A percentile compares a stretch with the other conserved stretches of the same genome.
Conservation (phyloP, 2,329 filamentous ascomycete species). For the Colletotrichum costaricense region DNA sequence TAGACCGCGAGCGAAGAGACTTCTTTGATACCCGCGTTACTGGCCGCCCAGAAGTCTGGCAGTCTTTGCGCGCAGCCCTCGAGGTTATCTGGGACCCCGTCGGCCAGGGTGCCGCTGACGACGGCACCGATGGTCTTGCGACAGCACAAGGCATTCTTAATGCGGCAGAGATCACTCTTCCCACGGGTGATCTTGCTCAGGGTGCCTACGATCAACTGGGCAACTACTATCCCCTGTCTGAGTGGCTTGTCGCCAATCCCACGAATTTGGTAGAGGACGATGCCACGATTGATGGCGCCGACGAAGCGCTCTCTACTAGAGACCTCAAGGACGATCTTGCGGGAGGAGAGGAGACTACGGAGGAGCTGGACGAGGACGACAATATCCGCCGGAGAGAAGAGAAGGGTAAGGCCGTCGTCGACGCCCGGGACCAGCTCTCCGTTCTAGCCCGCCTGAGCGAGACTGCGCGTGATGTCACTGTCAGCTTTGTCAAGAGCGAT, state of each 20-base stretch:
- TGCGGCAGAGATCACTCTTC: constrained; percentile 80
- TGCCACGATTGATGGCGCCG: constrained; percentile 54
- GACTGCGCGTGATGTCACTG: constrained; percentile 70
- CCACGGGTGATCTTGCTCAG: constrained; percentile 77
- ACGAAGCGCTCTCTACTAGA: constrained; percentile 23
- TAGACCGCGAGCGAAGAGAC: constrained; percentile 79
- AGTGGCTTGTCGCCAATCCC: constrained; percentile 77
- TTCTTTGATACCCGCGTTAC: constrained; percentile 94
- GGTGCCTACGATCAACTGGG: constrained; percentile 79
- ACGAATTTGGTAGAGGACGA: constrained; percentile 61
- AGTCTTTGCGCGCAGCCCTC: constrained; percentile 75
- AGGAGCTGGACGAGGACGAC: constrained; percentile 47
- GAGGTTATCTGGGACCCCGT: constrained; percentile 74
- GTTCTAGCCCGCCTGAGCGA: constrained; percentile 75
- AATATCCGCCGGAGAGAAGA: constrained; percentile 59
- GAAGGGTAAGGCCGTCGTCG: constrained; percentile 68
- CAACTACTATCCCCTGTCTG: constrained; percentile 75
- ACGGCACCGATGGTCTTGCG: constrained; percentile 57
- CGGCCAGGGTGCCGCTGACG: constrained; percentile 47
- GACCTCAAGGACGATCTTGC: constrained; percentile 54
- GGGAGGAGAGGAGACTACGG: constrained; percentile 42
- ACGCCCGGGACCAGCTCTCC: constrained; percentile 64
- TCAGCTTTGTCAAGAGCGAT: constrained; percentile 70
- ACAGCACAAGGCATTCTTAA: constrained; percentile 85
- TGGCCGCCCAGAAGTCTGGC: constrained; percentile 83